Base-by-base conservation (phyloP, 1,284 basidiomycete genomes). In the Sporisorium exsertum region DNA sequence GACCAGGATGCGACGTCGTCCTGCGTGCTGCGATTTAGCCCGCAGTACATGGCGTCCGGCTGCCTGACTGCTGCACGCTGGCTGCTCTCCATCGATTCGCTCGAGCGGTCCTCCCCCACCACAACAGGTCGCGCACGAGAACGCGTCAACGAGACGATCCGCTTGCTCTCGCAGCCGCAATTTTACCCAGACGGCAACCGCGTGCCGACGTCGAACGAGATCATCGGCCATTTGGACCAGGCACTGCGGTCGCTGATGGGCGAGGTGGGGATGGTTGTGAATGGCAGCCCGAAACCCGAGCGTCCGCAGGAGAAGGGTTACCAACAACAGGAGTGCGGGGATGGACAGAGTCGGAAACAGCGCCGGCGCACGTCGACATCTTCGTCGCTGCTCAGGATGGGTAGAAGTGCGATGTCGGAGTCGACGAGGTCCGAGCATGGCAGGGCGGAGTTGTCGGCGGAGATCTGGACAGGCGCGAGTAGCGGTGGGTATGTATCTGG, bases 131-230 rank as follows among this genome's bases (percentile, higher is more conserved):
- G 55, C 12, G 61, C 70, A 0, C 51, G 47, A 20, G 60, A 58
- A 16, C 33, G 55, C 7, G 37, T 64, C 20, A 56, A 57, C 52
- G 58, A 72, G 35, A 45, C 49, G 12, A 53, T 72, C 10, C 56
- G 64, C 3, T 54, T 67, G 32, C 64, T 72, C 0, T 56, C 57
- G 1, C 70, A 55, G 7, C 70, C 70, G 42, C 64, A 67, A 10
- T 72, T 67, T 58, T 72, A 72, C 20, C 70, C 70, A 16, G 70
- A 67, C 26, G 70, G 70, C 22, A 72, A 57, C 35, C 60, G 70
- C 0, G 60, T 72, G 8, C 32, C 57, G 22, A 59, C 57, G 1
- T 20, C 61, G 1, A 54, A 45, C 49, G 70, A 64, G 54, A 58
- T 64, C 49, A 67, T 43, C 5, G 70, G 70, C 1, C 53, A 64